Percentiles rank a stretch among this genome's conserved stretches.
phyloP scores from a whole-genome alignment of 2,329 filamentous ascomycete genomes.

The Aspergillus caelatus region DNA sequence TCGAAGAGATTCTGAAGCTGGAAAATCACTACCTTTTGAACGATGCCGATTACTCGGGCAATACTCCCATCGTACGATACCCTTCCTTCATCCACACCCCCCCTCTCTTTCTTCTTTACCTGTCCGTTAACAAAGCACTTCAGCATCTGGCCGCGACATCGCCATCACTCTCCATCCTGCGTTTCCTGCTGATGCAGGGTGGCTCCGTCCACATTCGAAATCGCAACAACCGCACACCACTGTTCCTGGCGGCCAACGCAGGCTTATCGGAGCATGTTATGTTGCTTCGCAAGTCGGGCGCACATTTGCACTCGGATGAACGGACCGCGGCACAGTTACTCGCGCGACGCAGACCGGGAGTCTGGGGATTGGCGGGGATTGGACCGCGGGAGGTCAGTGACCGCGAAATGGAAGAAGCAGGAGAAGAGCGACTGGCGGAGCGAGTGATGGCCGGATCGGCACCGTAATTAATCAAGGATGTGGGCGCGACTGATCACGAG shows the following conservation, averaged over 20 bases:
- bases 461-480: constrained; percentile 18
- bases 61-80: constrained; percentile 59
- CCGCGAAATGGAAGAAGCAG: constrained; percentile 27
- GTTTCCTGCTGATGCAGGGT: constrained; percentile 58
- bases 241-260: constrained; percentile 62
- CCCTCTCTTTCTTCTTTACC: neutral
- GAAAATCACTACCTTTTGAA: constrained; percentile 71
- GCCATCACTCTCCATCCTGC: constrained; percentile 58
- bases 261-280: constrained; percentile 58
- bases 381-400: constrained; percentile 30
- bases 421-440: constrained; percentile 13
- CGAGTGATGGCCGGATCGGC: constrained; percentile 32
- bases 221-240: constrained; percentile 58
- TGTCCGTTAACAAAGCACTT: constrained; percentile 8
- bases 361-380: constrained; percentile 49
- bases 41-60: constrained; percentile 78
- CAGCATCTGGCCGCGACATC: constrained; percentile 62
- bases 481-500: constrained; percentile 2
- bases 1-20: constrained; percentile 67
- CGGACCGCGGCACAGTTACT: constrained; percentile 55
- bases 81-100: neutral
- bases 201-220: constrained; percentile 64
- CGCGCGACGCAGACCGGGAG: constrained; percentile 43
- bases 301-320: constrained; percentile 63
- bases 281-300: constrained; percentile 58